Evolutionary conservation across 495 filamentous ascomycete species (phyloP), one percentile per base, ranked within the genome.

Genomic region (Penicillium mononematosum): DNA sequence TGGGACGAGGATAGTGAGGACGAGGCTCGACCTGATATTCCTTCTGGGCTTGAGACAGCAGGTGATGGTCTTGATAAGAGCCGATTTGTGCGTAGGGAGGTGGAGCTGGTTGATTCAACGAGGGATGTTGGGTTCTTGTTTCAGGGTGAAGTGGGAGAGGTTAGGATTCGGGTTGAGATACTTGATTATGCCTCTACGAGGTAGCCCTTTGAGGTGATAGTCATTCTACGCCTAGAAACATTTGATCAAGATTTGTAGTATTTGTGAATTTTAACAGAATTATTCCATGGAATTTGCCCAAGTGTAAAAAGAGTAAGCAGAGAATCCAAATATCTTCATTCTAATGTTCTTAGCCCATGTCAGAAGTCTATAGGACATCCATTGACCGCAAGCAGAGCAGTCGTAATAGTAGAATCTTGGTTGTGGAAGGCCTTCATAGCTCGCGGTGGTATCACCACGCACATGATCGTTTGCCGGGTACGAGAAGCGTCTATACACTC

Each of bases 51-150:
- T 32, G 38, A 19, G 8, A 5, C 3, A 9, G 14, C 36, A 6
- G 56, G 64, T 27, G 73, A 70, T 50, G 59, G 60, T 5, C 78
- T 27, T 9, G 51, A 77, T 7, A 73, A 53, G 19, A 67, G 62
- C 16, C 64, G 81, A 61, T 90, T 85, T 78, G 79, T 88, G 38
- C 82, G 83, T 63, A 74, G 91, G 60, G 90, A 96, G 68, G 83
- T 89, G 42, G 90, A 93, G 71, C 73, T 98, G 53, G 84, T 85
- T 59, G 88, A 94, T 65, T 88, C 89, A 42, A 91, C 89, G 11
- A 81, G 88, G 62, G 83, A 88, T 70, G 79, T 96, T 64, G 91
- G 90, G 11, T 93, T 88, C 63, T 89, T 85, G 76, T 82, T 96
- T 53, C 90, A 95, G 58, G 83, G 85, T 22, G 73, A 71, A 55